A percentile compares a stretch with the other conserved stretches of the same genome.
Evolutionary conservation across 2,329 filamentous ascomycete species (phyloP).

Genomic region (Mycogone perniciosa): DNA sequence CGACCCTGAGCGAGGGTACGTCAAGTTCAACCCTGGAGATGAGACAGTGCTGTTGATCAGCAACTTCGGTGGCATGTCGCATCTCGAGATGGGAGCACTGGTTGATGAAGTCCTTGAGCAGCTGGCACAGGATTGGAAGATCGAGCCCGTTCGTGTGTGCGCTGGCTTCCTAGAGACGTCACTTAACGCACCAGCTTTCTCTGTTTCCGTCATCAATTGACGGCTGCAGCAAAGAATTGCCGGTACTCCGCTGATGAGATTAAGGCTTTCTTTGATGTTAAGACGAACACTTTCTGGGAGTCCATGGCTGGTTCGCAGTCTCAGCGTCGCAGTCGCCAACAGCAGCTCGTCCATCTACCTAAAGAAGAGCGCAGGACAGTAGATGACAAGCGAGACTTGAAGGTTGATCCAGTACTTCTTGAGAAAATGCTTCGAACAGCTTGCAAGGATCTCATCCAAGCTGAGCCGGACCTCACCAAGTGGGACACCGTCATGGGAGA

Average conservation of each 20-base stretch:
- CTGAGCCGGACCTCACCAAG: conserved; percentile 56
- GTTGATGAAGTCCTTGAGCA: conserved; percentile 48
- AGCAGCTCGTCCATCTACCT: conserved; percentile 38
- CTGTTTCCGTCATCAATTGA: conserved; percentile 59
- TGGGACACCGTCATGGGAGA: conserved; percentile 61
- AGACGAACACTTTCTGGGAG: conserved; percentile 53
- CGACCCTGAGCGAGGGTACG: conserved; percentile 44
- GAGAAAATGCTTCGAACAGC: conserved; percentile 50
- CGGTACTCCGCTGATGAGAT: conserved; percentile 46
- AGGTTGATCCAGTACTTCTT: conserved; percentile 45
- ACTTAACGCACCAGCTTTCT: conserved; percentile 65
- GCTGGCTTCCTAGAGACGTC: conserved; percentile 64
- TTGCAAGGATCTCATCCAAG: conserved; percentile 46
- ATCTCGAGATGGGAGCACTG: conserved; percentile 50
- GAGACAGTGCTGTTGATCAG: conserved; percentile 49
- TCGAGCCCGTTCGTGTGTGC: conserved; percentile 49
- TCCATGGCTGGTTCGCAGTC: conserved; percentile 43
- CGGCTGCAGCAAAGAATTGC: conserved; percentile 38
- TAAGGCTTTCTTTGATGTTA: conserved; percentile 57
- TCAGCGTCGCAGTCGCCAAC: conserved; percentile 28
- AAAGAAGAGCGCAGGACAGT: conserved; percentile 29
- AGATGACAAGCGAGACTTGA: conserved; percentile 36
- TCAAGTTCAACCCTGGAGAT: conserved; percentile 40
- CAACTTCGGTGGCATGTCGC: conserved; percentile 55
- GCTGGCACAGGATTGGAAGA: conserved; percentile 39